phyloP scores from a whole-genome alignment of 2,329 filamentous ascomycete genomes.

The Lachnellula arida region DNA sequence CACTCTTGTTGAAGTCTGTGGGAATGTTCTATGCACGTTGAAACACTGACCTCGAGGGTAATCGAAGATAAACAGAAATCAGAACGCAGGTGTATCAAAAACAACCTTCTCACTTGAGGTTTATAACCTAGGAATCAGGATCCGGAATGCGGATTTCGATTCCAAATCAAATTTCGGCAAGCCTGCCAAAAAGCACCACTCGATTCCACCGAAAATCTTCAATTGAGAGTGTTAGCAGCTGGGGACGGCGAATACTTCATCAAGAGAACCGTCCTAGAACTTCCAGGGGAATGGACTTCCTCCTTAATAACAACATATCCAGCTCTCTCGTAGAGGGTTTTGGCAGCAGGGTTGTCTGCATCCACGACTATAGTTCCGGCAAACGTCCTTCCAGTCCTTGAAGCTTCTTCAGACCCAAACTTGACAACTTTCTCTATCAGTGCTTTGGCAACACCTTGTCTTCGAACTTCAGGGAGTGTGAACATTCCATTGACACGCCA shows the following conservation, averaged over 20 bases:
- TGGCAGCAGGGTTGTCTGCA: slow-evolving; percentile 31
- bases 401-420: slow-evolving; percentile 25
- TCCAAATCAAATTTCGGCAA: not conserved
- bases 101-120: no score
- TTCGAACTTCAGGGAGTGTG: slow-evolving; percentile 34
- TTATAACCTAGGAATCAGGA: no score
- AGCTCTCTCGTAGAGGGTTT: slow-evolving; percentile 34
- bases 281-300: slow-evolving; percentile 10
- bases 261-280: slow-evolving; percentile 12
- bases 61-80: no score
- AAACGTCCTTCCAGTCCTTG: slow-evolving; percentile 18
- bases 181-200: no score
- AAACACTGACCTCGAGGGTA: no score
- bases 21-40: no score
- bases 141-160: no score
- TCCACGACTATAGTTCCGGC: slow-evolving; percentile 34
- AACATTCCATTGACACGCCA: slow-evolving; percentile 37
- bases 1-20: no score
- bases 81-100: no score
- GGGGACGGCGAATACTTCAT: slow-evolving; percentile 14
- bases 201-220: not conserved
- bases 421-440: slow-evolving; percentile 31
- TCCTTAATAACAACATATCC: slow-evolving; percentile 30
- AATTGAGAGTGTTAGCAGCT: not conserved
- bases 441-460: slow-evolving; percentile 33